Evolutionary conservation across 1,139 yeast genomes (phyloP), one percentile per base, ranked within the genome.

Genomic region (Protomyces arabidopsidicola): DNA sequence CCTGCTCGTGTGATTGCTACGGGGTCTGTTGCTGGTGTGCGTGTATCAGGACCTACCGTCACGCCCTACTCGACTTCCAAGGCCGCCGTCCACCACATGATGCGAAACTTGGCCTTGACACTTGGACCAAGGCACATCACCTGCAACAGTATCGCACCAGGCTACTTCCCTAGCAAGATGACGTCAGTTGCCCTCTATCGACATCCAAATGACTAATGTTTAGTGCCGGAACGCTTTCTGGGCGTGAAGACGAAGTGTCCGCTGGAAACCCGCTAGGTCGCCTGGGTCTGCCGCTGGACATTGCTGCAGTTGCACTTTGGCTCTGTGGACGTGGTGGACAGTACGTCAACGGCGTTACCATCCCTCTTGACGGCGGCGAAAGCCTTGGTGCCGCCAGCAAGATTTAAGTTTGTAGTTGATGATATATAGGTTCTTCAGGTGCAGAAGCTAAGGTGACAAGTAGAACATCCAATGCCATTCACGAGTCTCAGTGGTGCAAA

Each of bases 131-230:
- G 80, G 63, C 82, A 85, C 73, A 82, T 86, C 70, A 84, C 83
- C 55, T 89, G 85, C 69, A 86, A 86, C 74, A 78, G 84, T 3
- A 75, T 87, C 69, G 90, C 90, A 5, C 93, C 93, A 42, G 95
- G 95, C 0, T 87, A 85, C 74, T 85, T 87, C 81, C 90, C 89
- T 27, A 80, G 88, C 36, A 87, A 85, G 74, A 87, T 87, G 93
- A 81, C 90, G 52, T 79, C 82, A 65, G 91, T 90, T 36, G 42
- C 42, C 63, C 75, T 87, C 64, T 80, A n/a, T n/a, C n/a, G n/a
- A n/a, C 78, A 52, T 76, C 2, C 24, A 39, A 20, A 31, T 38
- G 56, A 27, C 52, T 42, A 58, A 24, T 35, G 14, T 66, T 90
- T 90, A 0, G 71, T 87, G 63, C 75, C 87, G 64, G 81, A 78